Base-by-base conservation (phyloP, 768 basidiomycete genomes). In the Podaxis sp. region DNA sequence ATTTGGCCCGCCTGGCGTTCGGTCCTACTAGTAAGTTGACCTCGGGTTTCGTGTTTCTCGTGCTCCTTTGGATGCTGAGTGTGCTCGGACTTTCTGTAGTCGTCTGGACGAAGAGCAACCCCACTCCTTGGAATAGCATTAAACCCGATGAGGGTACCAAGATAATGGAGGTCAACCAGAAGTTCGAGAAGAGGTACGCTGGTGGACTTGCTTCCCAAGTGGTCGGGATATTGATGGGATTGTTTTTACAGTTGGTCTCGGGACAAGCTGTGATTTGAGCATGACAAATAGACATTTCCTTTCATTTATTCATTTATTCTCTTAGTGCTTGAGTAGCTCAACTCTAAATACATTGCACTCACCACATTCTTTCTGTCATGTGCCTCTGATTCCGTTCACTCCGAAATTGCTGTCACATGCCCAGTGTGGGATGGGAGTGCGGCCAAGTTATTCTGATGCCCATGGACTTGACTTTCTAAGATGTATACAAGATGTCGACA, bases 101-200 rank as follows among this genome's bases (percentile, higher is more conserved):
- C 55, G 70, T 82, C 65, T 84, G 83, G 82, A 82, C 82, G 59
- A 83, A 83, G 68, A 83, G 50, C 73, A 95, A 96, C 81, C 93
- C 93, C 38, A 87, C 87, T 22, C 94, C 94, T n/a, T 95, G 91
- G 91, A 91, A 92, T 76, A 81, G 84, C 61, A 82, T 94, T 71
- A 81, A 90, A 72, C 86, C 82, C 41, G 80, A 88, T 69, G 86
- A 94, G 75, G 84, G 84, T 66, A 90, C 83, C 57, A 94, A 94
- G 76, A 49, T 94, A 63, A 68, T 86, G 71, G 72, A 81, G 49
- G 83, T 91, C 41, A 86, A 88, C 77, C 86, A 89, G 71, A 88
- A 85, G 67, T 92, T 93, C 67, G 82, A 88, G 7, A 89, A 86
- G 79, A 85, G 80, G 92, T 89, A 52, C 59, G 85, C 73, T 24